Conservation (phyloP, 768 basidiomycete species). For the Agaricus subrufescens region DNA sequence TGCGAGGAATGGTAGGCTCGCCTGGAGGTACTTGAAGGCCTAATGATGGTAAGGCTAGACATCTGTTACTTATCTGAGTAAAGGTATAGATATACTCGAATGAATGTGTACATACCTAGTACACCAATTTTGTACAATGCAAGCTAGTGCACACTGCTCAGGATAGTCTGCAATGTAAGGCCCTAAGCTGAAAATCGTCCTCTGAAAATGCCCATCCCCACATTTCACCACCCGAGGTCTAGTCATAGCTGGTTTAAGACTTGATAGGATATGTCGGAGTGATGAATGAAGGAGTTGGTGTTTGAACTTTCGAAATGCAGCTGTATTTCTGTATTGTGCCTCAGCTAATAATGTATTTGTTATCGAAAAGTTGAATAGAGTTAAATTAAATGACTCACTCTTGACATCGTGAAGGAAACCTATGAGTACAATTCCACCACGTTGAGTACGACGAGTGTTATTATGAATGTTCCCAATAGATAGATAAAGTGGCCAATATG, state of each 20-base stretch:
- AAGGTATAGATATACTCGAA: too few species aligned
- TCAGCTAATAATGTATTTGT: background rate
- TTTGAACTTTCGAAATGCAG: background rate
- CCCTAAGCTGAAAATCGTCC: constrained; percentile 20
- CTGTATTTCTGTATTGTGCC: background rate
- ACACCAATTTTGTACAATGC: constrained; percentile 23
- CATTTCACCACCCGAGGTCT: constrained; percentile 16
- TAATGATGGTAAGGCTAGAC: background rate
- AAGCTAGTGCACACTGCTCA: constrained; percentile 19
- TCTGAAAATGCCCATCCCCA: constrained; percentile 21
- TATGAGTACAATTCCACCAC: too few species aligned
- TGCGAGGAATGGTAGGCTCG: background rate
- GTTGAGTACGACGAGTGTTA: too few species aligned
- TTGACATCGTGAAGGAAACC: too few species aligned
- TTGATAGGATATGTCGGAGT: background rate
- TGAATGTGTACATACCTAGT: constrained; percentile 13
- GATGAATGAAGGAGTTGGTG: background rate
- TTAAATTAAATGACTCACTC: too few species aligned
- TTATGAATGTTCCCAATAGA: too few species aligned
- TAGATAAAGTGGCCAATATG: constrained; percentile 33
- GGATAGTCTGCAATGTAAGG: constrained; percentile 27
- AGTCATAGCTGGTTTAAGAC: background rate
- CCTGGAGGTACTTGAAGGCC: background rate
- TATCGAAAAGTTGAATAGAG: too few species aligned
- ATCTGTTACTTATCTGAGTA: too few species aligned